phyloP scores from a whole-genome alignment of 2,329 filamentous ascomycete genomes.

The Aspergillus terreus region DNA sequence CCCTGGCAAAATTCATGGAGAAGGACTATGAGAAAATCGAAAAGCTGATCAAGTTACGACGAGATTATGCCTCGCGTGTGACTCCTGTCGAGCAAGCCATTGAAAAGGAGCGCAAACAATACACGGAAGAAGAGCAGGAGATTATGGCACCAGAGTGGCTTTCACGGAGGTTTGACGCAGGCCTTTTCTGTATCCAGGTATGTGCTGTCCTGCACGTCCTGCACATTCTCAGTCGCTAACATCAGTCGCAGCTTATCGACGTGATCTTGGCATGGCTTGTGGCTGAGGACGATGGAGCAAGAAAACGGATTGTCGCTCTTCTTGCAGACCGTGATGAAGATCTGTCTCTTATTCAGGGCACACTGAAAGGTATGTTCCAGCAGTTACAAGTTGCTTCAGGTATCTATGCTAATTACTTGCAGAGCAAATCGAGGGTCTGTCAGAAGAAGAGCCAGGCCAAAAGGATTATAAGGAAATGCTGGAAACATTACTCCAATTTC shows the following conservation, averaged over 20 bases:
- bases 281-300: conserved; percentile 79
- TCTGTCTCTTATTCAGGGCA: conserved; percentile 60
- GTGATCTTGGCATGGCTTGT: conserved; percentile 84
- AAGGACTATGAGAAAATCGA: conserved; percentile 83
- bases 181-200: conserved; percentile 73
- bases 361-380: conserved; percentile 56
- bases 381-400: background rate
- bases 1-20: conserved; percentile 91
- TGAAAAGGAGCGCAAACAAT: conserved; percentile 51
- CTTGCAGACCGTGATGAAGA: conserved; percentile 67
- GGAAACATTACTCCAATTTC: conserved; percentile 50
- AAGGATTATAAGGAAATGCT: conserved; percentile 62
- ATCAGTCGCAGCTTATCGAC: conserved; percentile 60
- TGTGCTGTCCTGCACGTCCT: conserved; percentile 3
- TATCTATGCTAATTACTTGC: conserved; percentile 14
- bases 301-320: conserved; percentile 58
- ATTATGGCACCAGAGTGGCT: conserved; percentile 68
- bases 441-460: conserved; percentile 52
- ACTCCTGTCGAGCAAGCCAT: conserved; percentile 62
- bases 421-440: conserved; percentile 62
- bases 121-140: conserved; percentile 58
- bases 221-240: background rate
- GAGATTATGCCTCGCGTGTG: conserved; percentile 65
- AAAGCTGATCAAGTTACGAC: conserved; percentile 67
- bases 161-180: conserved; percentile 72